A percentile compares a stretch with the other conserved stretches of the same genome.
phyloP scores from a whole-genome alignment of 1,284 basidiomycete species.

The Ganoderma lingzhi region DNA sequence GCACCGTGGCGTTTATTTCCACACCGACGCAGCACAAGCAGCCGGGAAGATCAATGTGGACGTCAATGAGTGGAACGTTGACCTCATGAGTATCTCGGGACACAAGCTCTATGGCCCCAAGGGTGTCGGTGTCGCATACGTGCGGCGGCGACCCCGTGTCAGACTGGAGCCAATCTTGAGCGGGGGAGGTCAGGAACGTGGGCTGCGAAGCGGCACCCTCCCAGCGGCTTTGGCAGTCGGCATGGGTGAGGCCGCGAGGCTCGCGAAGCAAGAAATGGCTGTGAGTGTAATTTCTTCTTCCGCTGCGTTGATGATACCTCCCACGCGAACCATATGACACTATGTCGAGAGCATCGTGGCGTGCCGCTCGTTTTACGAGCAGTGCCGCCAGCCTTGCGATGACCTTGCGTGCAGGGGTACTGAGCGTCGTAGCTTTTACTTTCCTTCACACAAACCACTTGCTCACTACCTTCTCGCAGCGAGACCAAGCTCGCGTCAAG shows the following conservation, averaged over 20 bases:
- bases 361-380: slow-evolving; percentile 30
- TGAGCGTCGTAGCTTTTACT: slow-evolving; percentile 54
- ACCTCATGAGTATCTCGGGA: slow-evolving; percentile 95
- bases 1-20: slow-evolving; percentile 92
- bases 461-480: slow-evolving; percentile 51
- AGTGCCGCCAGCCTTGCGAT: slow-evolving; percentile 59
- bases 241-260: slow-evolving; percentile 93
- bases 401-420: slow-evolving; percentile 89
- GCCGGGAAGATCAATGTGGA: slow-evolving; percentile 91
- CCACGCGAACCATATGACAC: slow-evolving; percentile 38
- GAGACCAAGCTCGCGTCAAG: slow-evolving; percentile 85
- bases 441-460: not conserved
- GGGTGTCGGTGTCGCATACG: slow-evolving; percentile 95
- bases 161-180: slow-evolving; percentile 95
- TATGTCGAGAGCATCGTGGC: slow-evolving; percentile 41
- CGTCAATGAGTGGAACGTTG: slow-evolving; percentile 96
- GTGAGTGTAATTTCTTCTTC: slow-evolving; percentile 61
- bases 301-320: slow-evolving; percentile 58
- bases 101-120: slow-evolving; percentile 99
- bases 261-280: slow-evolving; percentile 92
- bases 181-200: slow-evolving; percentile 98
- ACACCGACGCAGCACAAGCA: slow-evolving; percentile 98
- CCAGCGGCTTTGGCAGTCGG: slow-evolving; percentile 93
- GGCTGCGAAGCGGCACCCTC: slow-evolving; percentile 93
- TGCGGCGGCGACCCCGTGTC: slow-evolving; percentile 92